Conservation (phyloP, 2,329 filamentous ascomycete genomes). For the Colletotrichum simmondsii region DNA sequence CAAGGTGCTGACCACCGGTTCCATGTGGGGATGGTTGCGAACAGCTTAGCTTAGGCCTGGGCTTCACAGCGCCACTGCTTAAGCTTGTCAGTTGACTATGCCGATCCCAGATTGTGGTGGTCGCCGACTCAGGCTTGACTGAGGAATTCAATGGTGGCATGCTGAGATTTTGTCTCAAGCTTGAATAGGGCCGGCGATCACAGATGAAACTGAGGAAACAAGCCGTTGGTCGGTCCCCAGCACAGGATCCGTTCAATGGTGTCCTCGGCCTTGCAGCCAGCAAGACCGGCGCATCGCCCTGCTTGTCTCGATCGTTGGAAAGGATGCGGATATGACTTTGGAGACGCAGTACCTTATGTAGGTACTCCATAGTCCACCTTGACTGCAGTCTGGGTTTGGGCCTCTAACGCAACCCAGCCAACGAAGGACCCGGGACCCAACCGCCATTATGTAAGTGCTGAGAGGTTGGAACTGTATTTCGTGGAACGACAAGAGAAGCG, state of each 20-base stretch:
- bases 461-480: neutral
- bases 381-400: neutral
- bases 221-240: neutral
- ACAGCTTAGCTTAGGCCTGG: constrained; percentile 5
- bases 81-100: constrained; percentile 11
- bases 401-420: neutral
- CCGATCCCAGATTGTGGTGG: neutral
- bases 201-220: neutral
- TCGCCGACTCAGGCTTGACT: neutral
- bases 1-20: neutral
- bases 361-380: neutral
- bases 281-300: neutral
- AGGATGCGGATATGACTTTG: neutral
- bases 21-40: neutral
- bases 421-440: no score
- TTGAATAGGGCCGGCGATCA: neutral
- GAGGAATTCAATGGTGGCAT: neutral
- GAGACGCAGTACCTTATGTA: neutral
- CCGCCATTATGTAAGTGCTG: neutral
- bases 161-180: neutral
- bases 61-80: neutral
- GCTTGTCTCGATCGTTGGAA: neutral
- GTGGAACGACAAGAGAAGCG: neutral
- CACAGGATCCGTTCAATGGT: neutral
- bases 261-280: neutral